Conservation (phyloP, 495 filamentous ascomycete species). For the Penicillium paxilli region DNA sequence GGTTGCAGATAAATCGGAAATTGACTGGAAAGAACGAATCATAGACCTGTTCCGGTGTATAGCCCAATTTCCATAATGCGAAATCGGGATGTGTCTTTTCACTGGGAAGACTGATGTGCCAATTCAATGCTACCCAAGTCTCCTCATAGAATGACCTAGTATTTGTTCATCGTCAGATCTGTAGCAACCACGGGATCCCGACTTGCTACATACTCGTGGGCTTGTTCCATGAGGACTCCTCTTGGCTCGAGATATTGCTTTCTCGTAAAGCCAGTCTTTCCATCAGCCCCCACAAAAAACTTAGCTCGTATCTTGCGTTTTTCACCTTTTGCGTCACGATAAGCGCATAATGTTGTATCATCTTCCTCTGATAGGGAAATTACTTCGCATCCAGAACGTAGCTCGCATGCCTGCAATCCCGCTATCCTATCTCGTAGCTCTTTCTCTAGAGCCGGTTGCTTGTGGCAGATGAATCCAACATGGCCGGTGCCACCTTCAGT, state of each 20-base stretch:
- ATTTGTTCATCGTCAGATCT: too few species aligned
- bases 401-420: slow-evolving; percentile 22
- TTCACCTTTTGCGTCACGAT: slow-evolving; percentile 27
- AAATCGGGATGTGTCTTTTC: slow-evolving; percentile 49
- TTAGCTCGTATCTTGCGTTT: slow-evolving; percentile 22
- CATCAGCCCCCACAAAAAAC: slow-evolving; percentile 51
- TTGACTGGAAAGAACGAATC: slow-evolving; percentile 50
- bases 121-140: slow-evolving; percentile 53
- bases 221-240: slow-evolving; percentile 42
- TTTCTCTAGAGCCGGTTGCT: slow-evolving; percentile 26
- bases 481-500: slow-evolving; percentile 35
- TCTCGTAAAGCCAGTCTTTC: slow-evolving; percentile 48
- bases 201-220: slow-evolving; percentile 21
- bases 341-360: slow-evolving; percentile 28
- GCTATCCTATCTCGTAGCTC: slow-evolving; percentile 25
- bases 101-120: slow-evolving; percentile 45
- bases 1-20: slow-evolving; percentile 49
- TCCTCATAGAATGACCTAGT: slow-evolving; percentile 43
- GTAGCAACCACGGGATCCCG: too few species aligned
- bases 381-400: slow-evolving; percentile 36
- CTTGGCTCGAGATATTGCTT: slow-evolving; percentile 49
- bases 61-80: slow-evolving; percentile 46
- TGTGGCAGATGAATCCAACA: slow-evolving; percentile 37
- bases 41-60: slow-evolving; percentile 47
- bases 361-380: slow-evolving; percentile 24